Conservation (phyloP, 441 rosid genomes). For the Syzygium malaccense region DNA sequence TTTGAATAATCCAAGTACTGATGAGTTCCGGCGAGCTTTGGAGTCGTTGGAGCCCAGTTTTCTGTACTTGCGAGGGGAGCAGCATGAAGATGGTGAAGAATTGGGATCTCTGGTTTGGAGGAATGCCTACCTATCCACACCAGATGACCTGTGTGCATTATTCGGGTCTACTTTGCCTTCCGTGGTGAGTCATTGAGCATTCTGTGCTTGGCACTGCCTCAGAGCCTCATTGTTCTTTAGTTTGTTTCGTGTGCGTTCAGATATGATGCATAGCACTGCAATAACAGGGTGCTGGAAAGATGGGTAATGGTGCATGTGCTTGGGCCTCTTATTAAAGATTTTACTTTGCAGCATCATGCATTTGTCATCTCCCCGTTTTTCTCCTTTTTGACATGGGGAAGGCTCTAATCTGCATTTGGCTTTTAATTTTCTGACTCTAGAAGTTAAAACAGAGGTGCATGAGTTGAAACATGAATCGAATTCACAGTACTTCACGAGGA, state of each 20-base stretch:
- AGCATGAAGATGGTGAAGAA: slow-evolving; percentile 52
- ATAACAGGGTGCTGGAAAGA: neutral
- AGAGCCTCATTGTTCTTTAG: neutral
- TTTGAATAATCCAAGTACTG: slow-evolving; percentile 58
- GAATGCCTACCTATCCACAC: slow-evolving; percentile 57
- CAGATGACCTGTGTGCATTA: slow-evolving; percentile 56
- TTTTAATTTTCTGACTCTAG: neutral
- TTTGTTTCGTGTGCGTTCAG: neutral
- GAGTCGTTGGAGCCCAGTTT: slow-evolving; percentile 57
- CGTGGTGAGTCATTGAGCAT: slow-evolving; percentile 50
- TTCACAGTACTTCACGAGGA: neutral
- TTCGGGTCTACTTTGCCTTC: slow-evolving; percentile 75
- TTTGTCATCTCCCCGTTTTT: neutral
- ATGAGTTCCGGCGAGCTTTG: slow-evolving; percentile 57
- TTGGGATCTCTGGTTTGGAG: slow-evolving; percentile 62
- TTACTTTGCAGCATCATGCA: neutral
- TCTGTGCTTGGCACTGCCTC: neutral
- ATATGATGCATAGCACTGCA: neutral
- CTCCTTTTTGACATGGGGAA: neutral
- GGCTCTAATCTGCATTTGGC: neutral
- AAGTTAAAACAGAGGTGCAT: neutral
- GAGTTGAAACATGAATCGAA: neutral
- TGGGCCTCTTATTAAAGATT: neutral
- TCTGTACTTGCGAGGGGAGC: slow-evolving; percentile 85
- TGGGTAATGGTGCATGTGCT: neutral